A percentile compares a stretch with the other conserved stretches of the same genome.
phyloP scores from a whole-genome alignment of 305 asterid genomes.

The Fraxinus floribunda region DNA sequence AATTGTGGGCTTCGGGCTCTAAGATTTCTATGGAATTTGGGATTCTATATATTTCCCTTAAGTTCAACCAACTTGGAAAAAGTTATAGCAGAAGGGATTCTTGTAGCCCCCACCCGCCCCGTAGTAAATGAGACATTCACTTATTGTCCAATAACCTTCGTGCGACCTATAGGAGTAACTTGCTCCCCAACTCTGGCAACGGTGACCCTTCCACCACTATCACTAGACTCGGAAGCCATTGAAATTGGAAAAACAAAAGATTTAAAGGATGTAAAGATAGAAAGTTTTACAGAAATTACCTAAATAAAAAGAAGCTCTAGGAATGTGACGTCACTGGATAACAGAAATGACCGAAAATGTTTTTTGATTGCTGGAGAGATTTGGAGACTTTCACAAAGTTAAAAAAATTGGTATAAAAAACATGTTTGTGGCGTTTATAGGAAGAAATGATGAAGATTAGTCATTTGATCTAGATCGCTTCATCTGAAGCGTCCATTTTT shows the following conservation, averaged over 20 bases:
- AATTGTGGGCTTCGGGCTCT: not conserved
- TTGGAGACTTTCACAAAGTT: too few relatives aligned
- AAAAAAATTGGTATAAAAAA: too few relatives aligned
- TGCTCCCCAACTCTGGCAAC: not conserved
- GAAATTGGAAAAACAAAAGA: not conserved
- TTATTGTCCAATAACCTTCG: not conserved
- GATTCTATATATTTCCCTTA: not conserved
- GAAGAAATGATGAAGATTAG: too few relatives aligned
- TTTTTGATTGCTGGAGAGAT: too few relatives aligned
- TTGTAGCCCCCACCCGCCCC: not conserved
- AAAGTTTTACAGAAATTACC: too few relatives aligned
- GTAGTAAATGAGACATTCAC: not conserved
- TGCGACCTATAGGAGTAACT: not conserved
- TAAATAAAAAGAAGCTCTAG: too few relatives aligned
- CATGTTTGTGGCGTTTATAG: too few relatives aligned
- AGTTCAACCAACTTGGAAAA: too few relatives aligned
- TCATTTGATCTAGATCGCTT: too few relatives aligned
- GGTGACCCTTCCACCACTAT: not conserved
- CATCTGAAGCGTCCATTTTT: too few relatives aligned
- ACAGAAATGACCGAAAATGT: too few relatives aligned
- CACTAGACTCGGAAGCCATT: not conserved
- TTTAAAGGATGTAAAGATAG: not conserved
- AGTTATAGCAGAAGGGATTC: not conserved
- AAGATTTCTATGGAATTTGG: not conserved
- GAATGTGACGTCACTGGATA: too few relatives aligned